phyloP scores from a whole-genome alignment of 805 yeast genomes.

The Ogataea pignaliae region DNA sequence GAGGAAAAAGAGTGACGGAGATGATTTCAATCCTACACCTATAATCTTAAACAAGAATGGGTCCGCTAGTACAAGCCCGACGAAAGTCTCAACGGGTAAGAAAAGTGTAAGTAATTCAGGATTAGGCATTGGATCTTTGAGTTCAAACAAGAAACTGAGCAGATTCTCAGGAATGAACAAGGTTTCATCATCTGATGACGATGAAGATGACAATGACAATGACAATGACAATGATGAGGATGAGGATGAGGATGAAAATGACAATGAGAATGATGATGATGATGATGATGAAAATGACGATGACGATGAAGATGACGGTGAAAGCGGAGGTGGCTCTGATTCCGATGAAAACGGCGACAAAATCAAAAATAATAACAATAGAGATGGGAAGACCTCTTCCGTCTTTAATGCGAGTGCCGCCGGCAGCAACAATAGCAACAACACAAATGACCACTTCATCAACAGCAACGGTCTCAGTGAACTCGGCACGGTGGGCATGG shows the following conservation, averaged over 20 bases:
- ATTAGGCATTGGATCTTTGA: background rate
- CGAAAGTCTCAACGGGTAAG: background rate
- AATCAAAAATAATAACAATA: background rate
- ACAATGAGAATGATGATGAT: background rate
- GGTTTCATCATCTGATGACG: background rate
- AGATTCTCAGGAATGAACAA: background rate
- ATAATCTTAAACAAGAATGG: conserved; percentile 18
- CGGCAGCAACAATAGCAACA: too few species aligned
- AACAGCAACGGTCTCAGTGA: background rate
- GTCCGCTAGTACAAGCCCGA: conserved; percentile 1
- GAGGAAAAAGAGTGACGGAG: conserved; percentile 38
- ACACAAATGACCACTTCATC: background rate
- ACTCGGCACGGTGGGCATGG: background rate
- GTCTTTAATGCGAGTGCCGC: background rate
- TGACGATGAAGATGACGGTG: background rate
- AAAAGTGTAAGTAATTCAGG: background rate
- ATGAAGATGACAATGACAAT: background rate
- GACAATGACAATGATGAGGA: conserved; percentile 4
- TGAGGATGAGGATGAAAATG: conserved; percentile 3
- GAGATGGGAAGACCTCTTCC: background rate
- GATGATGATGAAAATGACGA: background rate
- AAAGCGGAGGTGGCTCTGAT: background rate
- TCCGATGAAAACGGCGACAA: background rate
- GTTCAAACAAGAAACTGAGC: background rate
- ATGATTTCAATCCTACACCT: conserved; percentile 45